Evolutionary conservation across 805 yeast species (phyloP).

Genomic region (Isabelozyma rhagii): DNA sequence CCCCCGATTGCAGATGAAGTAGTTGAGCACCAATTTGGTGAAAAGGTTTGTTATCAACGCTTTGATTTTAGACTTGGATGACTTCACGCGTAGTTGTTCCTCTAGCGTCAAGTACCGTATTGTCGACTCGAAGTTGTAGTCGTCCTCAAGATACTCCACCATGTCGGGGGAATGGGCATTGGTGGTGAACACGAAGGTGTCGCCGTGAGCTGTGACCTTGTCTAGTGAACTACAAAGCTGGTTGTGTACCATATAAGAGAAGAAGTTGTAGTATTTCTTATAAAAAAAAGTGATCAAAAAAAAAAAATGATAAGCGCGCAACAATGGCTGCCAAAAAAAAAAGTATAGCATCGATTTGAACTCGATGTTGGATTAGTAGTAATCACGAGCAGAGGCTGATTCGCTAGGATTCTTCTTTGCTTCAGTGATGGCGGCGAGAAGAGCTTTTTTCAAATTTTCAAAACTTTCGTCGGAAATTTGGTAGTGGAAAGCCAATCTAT

Average conservation of each 20-base stretch:
- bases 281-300: no score
- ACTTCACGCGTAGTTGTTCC: conserved; percentile 39
- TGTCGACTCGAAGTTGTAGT: conserved; percentile 46
- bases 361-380: background rate
- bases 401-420: conserved; percentile 49
- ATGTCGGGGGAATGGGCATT: conserved; percentile 5
- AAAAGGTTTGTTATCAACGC: conserved; percentile 47
- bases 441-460: conserved; percentile 35
- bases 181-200: background rate
- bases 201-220: background rate
- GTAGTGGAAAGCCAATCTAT: conserved; percentile 35
- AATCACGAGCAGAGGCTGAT: no score
- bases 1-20: conserved; percentile 14
- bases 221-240: background rate
- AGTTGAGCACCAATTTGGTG: conserved; percentile 39
- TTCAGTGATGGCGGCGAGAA: conserved; percentile 51
- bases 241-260: background rate
- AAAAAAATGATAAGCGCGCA: background rate
- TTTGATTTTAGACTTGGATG: conserved; percentile 26
- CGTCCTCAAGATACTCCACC: conserved; percentile 19
- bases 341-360: no score
- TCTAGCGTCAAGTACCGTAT: conserved; percentile 44
- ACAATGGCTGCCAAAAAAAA: background rate
- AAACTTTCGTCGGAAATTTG: conserved; percentile 27
- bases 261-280: background rate